Conservation (phyloP, 192 early-diverging fungal species). For the Phlyctochytrium arcticum region DNA sequence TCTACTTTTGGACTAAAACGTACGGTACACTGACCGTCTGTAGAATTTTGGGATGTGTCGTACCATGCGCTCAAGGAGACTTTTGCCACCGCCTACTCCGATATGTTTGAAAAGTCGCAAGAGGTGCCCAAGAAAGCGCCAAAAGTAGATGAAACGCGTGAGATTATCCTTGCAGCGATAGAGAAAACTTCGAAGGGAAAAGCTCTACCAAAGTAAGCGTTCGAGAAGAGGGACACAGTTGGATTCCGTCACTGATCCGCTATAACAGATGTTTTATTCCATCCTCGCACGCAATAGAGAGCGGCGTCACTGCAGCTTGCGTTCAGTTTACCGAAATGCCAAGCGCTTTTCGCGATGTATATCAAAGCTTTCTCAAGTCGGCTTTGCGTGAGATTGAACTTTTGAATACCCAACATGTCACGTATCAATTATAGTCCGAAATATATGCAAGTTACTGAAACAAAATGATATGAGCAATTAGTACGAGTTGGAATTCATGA, state of each 20-base stretch:
- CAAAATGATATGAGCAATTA: too few species aligned
- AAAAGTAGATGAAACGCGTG: background rate
- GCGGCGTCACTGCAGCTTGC: background rate
- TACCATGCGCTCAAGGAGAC: background rate
- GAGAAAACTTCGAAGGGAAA: background rate
- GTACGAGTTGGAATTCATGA: too few species aligned
- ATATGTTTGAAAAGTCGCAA: background rate
- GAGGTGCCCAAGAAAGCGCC: background rate
- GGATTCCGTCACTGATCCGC: background rate
- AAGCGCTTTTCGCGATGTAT: background rate
- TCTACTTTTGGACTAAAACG: background rate
- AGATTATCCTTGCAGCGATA: background rate
- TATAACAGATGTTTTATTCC: background rate
- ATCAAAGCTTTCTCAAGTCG: background rate
- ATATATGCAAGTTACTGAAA: too few species aligned
- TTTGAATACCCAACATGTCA: too few species aligned
- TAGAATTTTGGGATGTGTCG: constrained; percentile 1
- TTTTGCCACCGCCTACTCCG: background rate
- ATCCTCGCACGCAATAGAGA: background rate
- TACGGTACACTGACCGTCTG: background rate
- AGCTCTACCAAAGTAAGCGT: too few species aligned
- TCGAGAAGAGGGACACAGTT: too few species aligned
- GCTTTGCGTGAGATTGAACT: too few species aligned
- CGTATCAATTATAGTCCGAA: too few species aligned
- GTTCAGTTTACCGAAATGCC: background rate